A percentile compares a stretch with the other conserved stretches of the same genome.
Evolutionary conservation across 2,329 filamentous ascomycete genomes (phyloP).

Genomic region (Talaromyces atroroseus): DNA sequence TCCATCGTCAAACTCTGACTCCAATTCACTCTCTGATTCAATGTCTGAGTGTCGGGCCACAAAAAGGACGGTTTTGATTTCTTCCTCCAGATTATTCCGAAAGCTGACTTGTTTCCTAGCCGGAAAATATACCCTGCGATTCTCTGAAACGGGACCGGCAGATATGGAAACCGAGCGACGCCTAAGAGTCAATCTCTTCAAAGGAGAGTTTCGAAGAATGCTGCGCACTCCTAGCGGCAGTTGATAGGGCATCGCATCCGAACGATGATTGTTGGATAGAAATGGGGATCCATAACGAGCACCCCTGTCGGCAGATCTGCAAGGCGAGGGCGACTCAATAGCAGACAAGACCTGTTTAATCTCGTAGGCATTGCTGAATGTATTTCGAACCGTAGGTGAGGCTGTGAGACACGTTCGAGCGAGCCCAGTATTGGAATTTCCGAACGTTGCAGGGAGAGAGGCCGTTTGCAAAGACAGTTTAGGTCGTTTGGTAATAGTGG

Average conservation of each 20-base stretch:
- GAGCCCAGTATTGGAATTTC: slow-evolving; percentile 29
- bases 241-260: slow-evolving; percentile 30
- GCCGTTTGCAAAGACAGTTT: slow-evolving; percentile 59
- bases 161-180: slow-evolving; percentile 34
- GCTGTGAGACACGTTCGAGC: slow-evolving; percentile 30
- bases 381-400: slow-evolving; percentile 58
- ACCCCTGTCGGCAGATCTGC: slow-evolving; percentile 22
- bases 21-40: slow-evolving; percentile 20
- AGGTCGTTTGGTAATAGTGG: slow-evolving; percentile 39
- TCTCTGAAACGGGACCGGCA: slow-evolving; percentile 9
- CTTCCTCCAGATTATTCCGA: slow-evolving; percentile 51
- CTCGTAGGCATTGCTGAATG: slow-evolving; percentile 54
- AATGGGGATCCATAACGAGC: slow-evolving; percentile 29
- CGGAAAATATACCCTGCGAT: slow-evolving; percentile 38
- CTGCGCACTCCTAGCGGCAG: slow-evolving; percentile 41
- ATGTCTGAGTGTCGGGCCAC: slow-evolving; percentile 54
- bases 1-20: slow-evolving; percentile 15
- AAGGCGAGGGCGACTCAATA: slow-evolving; percentile 28
- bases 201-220: slow-evolving; percentile 45
- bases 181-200: slow-evolving; percentile 24
- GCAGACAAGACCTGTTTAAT: slow-evolving; percentile 39
- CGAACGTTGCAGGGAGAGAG: slow-evolving; percentile 46
- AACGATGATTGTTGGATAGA: slow-evolving; percentile 13
- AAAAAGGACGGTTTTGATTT: slow-evolving; percentile 53
- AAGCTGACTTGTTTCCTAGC: slow-evolving; percentile 55